These are phyloP conservation scores for Leccinum olivaceoglutinosum DNA, from an alignment of 1,284 basidiomycete species.

Conservation along the genomic window DNA sequence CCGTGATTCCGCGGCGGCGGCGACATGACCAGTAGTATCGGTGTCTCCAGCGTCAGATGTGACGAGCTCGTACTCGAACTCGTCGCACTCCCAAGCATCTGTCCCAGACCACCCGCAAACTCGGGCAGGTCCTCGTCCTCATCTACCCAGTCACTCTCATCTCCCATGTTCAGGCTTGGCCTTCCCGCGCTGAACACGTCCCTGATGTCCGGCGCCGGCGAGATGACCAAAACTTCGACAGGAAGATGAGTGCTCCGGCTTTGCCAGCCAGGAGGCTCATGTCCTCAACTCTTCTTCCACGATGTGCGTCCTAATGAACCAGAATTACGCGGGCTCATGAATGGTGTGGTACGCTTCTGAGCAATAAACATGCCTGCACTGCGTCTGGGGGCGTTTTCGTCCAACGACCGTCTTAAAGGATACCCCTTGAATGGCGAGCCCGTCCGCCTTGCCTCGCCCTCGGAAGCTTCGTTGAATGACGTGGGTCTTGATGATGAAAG, in stretches of 20 bases:
- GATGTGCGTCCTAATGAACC: conserved; percentile 60
- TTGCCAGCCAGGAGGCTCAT: conserved; percentile 74
- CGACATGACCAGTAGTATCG: conserved; percentile 33
- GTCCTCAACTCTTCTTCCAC: conserved; percentile 77
- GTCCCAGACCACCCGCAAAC: conserved; percentile 76
- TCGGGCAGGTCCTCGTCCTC: conserved; percentile 72
- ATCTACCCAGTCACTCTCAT: conserved; percentile 81
- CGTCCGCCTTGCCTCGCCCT: conserved; percentile 51
- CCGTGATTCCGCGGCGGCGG: conserved; percentile 37
- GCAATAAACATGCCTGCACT: conserved; percentile 59
- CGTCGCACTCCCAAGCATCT: conserved; percentile 45
- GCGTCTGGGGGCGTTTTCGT: conserved; percentile 44
- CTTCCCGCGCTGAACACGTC: conserved; percentile 69
- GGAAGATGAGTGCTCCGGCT: conserved; percentile 63
- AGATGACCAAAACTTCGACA: conserved; percentile 66
- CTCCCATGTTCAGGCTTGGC: conserved; percentile 53
- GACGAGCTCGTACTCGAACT: conserved; percentile 23
- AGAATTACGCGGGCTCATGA: conserved; percentile 44
- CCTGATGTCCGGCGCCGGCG: conserved; percentile 57
- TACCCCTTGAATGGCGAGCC: conserved; percentile 46
- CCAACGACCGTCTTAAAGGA: conserved; percentile 37
- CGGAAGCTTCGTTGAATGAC: conserved; percentile 70
- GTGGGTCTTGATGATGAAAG: conserved; percentile 66
- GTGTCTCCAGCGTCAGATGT: conserved; percentile 24
- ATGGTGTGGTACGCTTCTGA: conserved; percentile 67